A percentile compares a stretch with the other conserved stretches of the same genome.
Evolutionary conservation across 2,329 filamentous ascomycete genomes (phyloP).

Genomic region (Trichoderma sp.): DNA sequence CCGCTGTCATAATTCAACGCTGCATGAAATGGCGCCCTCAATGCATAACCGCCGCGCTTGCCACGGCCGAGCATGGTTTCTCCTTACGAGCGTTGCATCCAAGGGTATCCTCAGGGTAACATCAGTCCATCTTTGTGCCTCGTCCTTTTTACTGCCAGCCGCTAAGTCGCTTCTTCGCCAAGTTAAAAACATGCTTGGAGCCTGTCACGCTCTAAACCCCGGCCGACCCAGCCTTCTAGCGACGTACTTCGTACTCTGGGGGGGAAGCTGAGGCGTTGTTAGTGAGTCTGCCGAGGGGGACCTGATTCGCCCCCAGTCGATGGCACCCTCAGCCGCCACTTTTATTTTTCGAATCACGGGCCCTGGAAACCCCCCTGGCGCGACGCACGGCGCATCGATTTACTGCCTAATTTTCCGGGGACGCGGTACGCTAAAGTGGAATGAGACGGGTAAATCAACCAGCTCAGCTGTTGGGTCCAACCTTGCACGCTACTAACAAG

Average conservation of each 20-base stretch:
- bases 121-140: neutral
- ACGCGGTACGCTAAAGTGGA: conserved; percentile 11
- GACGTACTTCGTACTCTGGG: neutral
- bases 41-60: neutral
- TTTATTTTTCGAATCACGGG: conserved; percentile 3
- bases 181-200: conserved; percentile 2
- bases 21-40: neutral
- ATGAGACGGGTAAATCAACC: neutral
- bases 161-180: neutral
- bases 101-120: neutral
- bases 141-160: neutral
- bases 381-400: conserved; percentile 2
- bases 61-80: neutral
- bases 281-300: neutral
- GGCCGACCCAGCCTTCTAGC: neutral
- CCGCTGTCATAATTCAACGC: neutral
- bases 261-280: neutral
- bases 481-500: neutral
- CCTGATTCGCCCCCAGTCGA: conserved; percentile 10
- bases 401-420: neutral
- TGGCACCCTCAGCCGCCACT: conserved; percentile 21
- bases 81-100: conserved; percentile 1
- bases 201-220: neutral
- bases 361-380: neutral
- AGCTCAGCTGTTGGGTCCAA: neutral